Base-by-base conservation (phyloP, 176 grass and related monocot species). In the Avena sativa region DNA sequence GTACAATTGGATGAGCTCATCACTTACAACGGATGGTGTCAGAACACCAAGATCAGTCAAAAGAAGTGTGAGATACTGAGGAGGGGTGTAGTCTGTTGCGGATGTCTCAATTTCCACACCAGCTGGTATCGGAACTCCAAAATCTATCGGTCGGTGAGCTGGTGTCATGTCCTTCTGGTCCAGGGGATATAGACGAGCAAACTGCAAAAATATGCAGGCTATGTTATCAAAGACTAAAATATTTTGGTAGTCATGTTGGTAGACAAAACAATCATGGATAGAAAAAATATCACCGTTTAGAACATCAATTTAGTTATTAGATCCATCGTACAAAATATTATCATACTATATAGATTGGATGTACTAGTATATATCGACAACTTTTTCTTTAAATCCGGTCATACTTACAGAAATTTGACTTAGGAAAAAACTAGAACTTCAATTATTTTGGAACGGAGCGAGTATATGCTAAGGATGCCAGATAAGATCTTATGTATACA, bases 81-180 rank as follows among this genome's bases (percentile, higher is more conserved):
- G 93, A 46, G 93, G 93, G 20, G 93, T 95, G 74, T 95, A 95
- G 69, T 95, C 93, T 68, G 89, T 93, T 40, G 89, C 93, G 0
- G 91, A 95, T 34, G 80, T 95, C 82, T 95, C 93, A 1, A 95
- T 91, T 62, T 93, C 91, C 12, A 95, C 91, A 12, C 89, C 89
- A 64, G 67, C 58, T 2, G 93, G 91, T 77, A 89, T 38, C 6
- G 89, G 89, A 20, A 95, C 91, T 60, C 91, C 89, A 83, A 95
- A 95, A 81, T 93, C 89, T 51, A 95, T 95, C 4, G 93, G 87
- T 5, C 91, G 86, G 36, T 89, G 93, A 6, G 91, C 91, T 19
- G 91, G 91, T 17, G 88, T 88, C 75, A 95, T 86, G 89, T 95
- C 93, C 86, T 93, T 95, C 75, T 95, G 93, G 78, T 95, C 93